Base-by-base conservation (phyloP, 495 filamentous ascomycete species). In the Aspergillus haitiensis region DNA sequence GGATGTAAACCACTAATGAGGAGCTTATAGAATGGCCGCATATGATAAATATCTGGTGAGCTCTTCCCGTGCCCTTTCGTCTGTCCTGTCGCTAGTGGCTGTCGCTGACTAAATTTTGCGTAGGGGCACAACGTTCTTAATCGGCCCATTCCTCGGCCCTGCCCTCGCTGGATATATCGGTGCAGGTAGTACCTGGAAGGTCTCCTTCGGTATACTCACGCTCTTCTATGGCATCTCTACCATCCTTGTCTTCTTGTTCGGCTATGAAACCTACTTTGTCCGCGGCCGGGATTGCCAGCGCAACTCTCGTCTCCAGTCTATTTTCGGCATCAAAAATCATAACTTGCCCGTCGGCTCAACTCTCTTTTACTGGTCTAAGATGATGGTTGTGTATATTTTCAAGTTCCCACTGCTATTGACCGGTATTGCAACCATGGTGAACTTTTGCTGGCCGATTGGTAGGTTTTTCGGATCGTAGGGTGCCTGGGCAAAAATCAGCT, bases 291-390 rank as follows among this genome's bases (percentile, higher is more conserved):
- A 58, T 64, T 56, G 31, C 27, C 36, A 39, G 59, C 32, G 39
- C 1, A 54, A 46, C 9, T 64, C 69, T 6, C 63, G 67, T 1
- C 9, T 69, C 2, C 59, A 59, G 12, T 78, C 79, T 2, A 83
- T 83, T 56, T 80, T 79, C 18, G 81, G 82, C 4, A 76, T 84
- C 64, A 80, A 81, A 36, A 78, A 69, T 47, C 68, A 70, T 10
- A 69, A 62, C 11, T 64, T 71, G 6, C 65, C 64, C 32, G 72
- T 69, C 42, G 16, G 40, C 6, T 37, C 64, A 0, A 74, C 68
- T 0, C 36, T 76, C 16, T 27, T 18, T 13, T 56, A 65, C 36
- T 68, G 68, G 63, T 63, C 62, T 12, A 64, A 59, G 37, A 69
- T 34, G 1, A 34, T 76, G n/a, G 54, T 70, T 1, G 51, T 67